Conservation (phyloP, 768 basidiomycete genomes). For the Trametes maxima region DNA sequence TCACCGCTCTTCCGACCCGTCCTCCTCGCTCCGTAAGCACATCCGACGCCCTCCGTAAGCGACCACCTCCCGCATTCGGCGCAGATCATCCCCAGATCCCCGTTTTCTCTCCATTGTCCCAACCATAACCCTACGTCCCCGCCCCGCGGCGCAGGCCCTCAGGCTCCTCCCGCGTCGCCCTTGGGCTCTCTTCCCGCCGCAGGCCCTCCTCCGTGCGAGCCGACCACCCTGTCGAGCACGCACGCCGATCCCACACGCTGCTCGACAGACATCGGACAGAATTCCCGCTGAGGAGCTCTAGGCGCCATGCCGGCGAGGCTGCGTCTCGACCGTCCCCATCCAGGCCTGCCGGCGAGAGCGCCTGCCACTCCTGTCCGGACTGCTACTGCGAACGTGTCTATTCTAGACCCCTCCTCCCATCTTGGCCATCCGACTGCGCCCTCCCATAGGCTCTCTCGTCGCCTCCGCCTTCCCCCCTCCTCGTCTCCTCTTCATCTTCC, state of each 20-base stretch:
- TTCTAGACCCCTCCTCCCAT: background rate
- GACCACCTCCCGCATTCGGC: background rate
- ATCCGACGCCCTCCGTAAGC: constrained; percentile 11
- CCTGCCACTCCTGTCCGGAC: constrained; percentile 5
- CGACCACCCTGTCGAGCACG: background rate
- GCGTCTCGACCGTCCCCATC: constrained; percentile 7
- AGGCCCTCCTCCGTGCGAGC: background rate
- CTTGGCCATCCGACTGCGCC: constrained; percentile 1
- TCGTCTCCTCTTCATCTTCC: constrained; percentile 1
- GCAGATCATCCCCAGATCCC: constrained; percentile 11
- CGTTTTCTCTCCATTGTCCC: background rate
- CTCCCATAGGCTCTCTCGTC: background rate
- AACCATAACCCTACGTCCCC: constrained; percentile 5
- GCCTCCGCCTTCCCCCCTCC: constrained; percentile 9
- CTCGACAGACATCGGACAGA: background rate
- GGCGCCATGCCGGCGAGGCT: background rate
- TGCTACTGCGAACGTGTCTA: constrained; percentile 8
- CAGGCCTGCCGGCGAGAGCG: constrained; percentile 3
- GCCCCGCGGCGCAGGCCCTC: no score
- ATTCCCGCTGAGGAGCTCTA: background rate
- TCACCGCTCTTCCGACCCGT: constrained; percentile 13
- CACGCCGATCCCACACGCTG: background rate
- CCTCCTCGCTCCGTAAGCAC: constrained; percentile 10
- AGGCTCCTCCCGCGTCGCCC: no score
- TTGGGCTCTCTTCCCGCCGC: background rate